A percentile compares a stretch with the other conserved stretches of the same genome.
These are phyloP conservation scores for Apiotrichum gamsii DNA, from an alignment of 1,284 basidiomycete species.

Conservation along the genomic window DNA sequence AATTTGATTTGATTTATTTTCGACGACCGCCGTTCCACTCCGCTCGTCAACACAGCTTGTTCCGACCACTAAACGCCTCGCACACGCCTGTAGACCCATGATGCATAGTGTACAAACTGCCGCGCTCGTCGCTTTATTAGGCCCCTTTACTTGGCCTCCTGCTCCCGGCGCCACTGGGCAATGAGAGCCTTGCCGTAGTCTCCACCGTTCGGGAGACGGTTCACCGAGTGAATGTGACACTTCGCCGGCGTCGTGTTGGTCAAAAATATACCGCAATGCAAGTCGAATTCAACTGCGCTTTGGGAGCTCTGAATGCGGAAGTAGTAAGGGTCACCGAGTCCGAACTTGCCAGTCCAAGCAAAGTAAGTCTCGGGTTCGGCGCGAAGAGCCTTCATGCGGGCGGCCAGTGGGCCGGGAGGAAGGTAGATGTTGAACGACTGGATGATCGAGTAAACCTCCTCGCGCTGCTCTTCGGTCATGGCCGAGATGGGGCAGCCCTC, in stretches of 20 bases:
- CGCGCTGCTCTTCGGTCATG: constrained; percentile 28
- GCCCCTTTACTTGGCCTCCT: no score
- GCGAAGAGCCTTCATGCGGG: constrained; percentile 26
- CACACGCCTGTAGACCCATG: no score
- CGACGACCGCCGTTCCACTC: no score
- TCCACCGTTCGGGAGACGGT: constrained; percentile 39
- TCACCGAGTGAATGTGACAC: constrained; percentile 44
- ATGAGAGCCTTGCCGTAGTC: constrained; percentile 43
- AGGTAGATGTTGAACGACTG: constrained; percentile 43
- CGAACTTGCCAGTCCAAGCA: constrained; percentile 41
- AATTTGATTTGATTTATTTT: no score
- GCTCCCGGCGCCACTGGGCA: background rate
- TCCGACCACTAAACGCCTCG: no score
- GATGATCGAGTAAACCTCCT: constrained; percentile 30
- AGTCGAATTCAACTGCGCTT: constrained; percentile 44
- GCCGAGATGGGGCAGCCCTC: constrained; percentile 31
- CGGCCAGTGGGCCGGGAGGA: constrained; percentile 26
- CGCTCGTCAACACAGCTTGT: no score
- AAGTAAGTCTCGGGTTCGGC: constrained; percentile 36
- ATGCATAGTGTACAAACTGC: no score
- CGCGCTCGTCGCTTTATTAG: no score
- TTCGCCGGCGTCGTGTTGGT: constrained; percentile 45
- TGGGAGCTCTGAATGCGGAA: constrained; percentile 41
- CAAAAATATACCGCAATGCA: constrained; percentile 45
- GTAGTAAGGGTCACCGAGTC: constrained; percentile 42